Evolutionary conservation across 2,329 filamentous ascomycete species (phyloP), one percentile per base, ranked within the genome.

Genomic region (Pezicula radicicola): DNA sequence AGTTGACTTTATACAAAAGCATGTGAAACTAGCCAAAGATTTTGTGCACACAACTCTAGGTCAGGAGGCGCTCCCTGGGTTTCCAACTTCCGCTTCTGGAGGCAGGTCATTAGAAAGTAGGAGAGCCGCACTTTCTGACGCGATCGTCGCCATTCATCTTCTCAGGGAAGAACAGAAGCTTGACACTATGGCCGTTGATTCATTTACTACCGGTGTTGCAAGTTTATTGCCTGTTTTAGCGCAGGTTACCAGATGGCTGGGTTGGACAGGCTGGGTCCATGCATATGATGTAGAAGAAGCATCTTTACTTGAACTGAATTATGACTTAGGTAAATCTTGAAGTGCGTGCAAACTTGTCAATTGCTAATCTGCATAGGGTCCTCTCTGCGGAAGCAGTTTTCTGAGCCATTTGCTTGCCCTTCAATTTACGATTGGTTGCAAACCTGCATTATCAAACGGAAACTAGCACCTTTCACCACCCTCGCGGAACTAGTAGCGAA

Each of bases 111-210:
- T 79, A 36, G 80, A 82, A 51, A 75, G 77, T 46, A 79, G 84
- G 41, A 76, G 80, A 51, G 85, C 77, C 63, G 71, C 84, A 50
- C 77, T 88, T 33, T 73, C 87, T 65, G 81, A 89, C 63, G 77
- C 88, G 48, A 79, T 93, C 36, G 75, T 95, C 57, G 87, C 83
- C 1, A 75, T 99, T 12, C 94, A 99, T 70, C 75, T 97, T 3
- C 74, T 96, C n/a, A 79, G 88, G 0, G 93, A 99, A 67, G 94
- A 99, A 66, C 79, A 88, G 56, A 97, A 96, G 65, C 79, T 99
- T 2, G 83, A 89, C 55, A 80, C 85, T 3, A 71, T 75, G 50
- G 74, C 75, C 42, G 70, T 72, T n/a, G 75, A 80, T 55, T 66
- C 70, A n/a, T 70, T 75, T 10, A 69, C 65, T 45, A 68, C 68